A percentile compares a stretch with the other conserved stretches of the same genome.
These are phyloP conservation scores for Ceratocystis destructans DNA, from an alignment of 2,329 filamentous ascomycete species.

Conservation along the genomic window DNA sequence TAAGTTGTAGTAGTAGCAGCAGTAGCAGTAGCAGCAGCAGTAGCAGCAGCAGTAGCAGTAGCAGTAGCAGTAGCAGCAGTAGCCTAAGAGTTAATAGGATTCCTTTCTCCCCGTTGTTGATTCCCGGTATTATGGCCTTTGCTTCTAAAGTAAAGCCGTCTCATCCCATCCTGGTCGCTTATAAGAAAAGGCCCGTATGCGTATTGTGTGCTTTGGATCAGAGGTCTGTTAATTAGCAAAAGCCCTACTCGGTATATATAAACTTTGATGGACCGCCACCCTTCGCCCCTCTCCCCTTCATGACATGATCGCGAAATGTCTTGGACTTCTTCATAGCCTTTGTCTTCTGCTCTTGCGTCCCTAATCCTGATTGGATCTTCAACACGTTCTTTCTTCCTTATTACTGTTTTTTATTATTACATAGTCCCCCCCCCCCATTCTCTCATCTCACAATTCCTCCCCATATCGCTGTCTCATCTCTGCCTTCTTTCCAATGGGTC, in stretches of 20 bases:
- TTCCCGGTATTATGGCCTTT: slow-evolving; percentile 6
- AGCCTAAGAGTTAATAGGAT: neutral
- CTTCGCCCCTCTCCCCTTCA: neutral
- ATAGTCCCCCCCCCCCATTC: neutral
- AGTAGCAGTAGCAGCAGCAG: neutral
- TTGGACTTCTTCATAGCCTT: slow-evolving; percentile 2
- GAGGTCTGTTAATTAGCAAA: neutral
- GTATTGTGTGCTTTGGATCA: neutral
- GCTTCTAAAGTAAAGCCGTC: slow-evolving; percentile 5
- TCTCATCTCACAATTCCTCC: neutral
- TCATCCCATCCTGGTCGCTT: slow-evolving; percentile 1
- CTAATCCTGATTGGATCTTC: no score
- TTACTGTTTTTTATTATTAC: neutral
- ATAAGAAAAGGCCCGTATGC: slow-evolving; percentile 4
- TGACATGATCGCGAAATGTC: slow-evolving; percentile 1
- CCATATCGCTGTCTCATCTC: neutral
- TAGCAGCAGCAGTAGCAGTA: neutral
- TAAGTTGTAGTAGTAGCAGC: neutral
- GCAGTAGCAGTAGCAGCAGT: neutral
- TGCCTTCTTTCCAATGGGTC: slow-evolving; percentile 1
- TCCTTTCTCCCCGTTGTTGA: neutral
- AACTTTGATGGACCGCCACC: slow-evolving; percentile 1
- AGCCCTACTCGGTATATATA: neutral
- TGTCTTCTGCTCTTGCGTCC: neutral
- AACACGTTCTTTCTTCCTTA: neutral